These are phyloP conservation scores for Microthyrium microscopicum DNA, from an alignment of 2,329 filamentous ascomycete genomes.

Conservation along the genomic window DNA sequence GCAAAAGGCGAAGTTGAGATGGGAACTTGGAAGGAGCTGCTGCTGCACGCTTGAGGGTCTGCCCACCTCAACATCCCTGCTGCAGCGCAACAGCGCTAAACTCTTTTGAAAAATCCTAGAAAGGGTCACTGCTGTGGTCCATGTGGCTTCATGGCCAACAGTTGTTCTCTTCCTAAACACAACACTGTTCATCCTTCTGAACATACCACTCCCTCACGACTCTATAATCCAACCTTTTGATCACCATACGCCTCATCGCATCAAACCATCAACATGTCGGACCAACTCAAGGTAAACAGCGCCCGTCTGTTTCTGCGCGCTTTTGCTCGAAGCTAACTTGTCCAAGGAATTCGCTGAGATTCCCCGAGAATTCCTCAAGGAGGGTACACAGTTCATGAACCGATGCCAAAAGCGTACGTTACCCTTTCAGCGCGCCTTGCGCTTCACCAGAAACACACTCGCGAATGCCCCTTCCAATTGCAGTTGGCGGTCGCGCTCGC, in stretches of 20 bases:
- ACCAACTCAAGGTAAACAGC: slow-evolving; percentile 7
- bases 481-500: background rate
- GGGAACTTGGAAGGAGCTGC: too few relatives aligned
- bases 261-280: slow-evolving; percentile 5
- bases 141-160: background rate
- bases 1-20: too few relatives aligned
- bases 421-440: background rate
- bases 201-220: background rate
- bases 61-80: too few relatives aligned
- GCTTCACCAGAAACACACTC: background rate
- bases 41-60: too few relatives aligned
- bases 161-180: too few relatives aligned
- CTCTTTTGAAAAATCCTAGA: slow-evolving; percentile 1
- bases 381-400: slow-evolving; percentile 45
- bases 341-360: slow-evolving; percentile 8
- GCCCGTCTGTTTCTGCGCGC: background rate
- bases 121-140: background rate
- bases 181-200: background rate
- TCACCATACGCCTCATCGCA: background rate
- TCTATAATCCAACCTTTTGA: background rate
- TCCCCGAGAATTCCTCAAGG: slow-evolving; percentile 20
- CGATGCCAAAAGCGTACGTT: slow-evolving; percentile 44
- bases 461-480: background rate
- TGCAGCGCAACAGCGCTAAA: too few relatives aligned
- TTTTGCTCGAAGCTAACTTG: background rate